Base-by-base conservation (phyloP, 2,329 filamentous ascomycete species). In the Knufia fluminis region DNA sequence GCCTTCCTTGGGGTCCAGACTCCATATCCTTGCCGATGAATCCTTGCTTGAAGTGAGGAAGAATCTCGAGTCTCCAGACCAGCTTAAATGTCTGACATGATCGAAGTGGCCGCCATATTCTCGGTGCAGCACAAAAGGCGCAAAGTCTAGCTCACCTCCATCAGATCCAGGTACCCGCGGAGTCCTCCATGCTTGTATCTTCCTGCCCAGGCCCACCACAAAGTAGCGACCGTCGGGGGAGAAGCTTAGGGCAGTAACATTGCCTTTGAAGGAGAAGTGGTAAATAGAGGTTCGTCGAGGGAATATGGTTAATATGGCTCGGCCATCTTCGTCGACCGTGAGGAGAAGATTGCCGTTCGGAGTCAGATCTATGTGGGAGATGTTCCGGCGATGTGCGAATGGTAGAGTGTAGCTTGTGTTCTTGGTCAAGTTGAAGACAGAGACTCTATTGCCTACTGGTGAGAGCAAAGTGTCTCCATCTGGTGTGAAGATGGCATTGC, bases 351-450 rank as follows among this genome's bases (percentile, higher is more conserved):
- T 96, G 61, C 91, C 92, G 63, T 82, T 81, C 46, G 92, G 90
- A 44, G 89, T 88, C 49, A 98, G 79, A 58, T 88, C 91, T 57
- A 98, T 80, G 57, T 87, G 81, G 55, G 85, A 73, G 62, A 98
- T 94, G 67, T 97, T 97, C 65, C 86, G 89, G 68, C 92, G 86
- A 68, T 98, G 92, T 56, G 91, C 82, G 65, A 97, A 71, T 4
- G 71, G 70, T 42, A 96, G 19, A 82, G 62, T 69, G 68, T 67
- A 76, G 38, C 56, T 59, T 24, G 59, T 59, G 44, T 60, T 60
- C 89, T 97, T 90, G 62, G 96, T 85, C 40, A 98, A 76, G 66
- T 98, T 91, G 68, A 98, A 98, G 47, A 97, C 85, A 1, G 91
- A 88, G 54, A 98, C 89, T 64, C 89, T 78, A 71, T 97, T 98